A percentile compares a stretch with the other conserved stretches of the same genome.
Conservation (phyloP, 2,329 filamentous ascomycete genomes). For the Sarocladium brachiariae region DNA sequence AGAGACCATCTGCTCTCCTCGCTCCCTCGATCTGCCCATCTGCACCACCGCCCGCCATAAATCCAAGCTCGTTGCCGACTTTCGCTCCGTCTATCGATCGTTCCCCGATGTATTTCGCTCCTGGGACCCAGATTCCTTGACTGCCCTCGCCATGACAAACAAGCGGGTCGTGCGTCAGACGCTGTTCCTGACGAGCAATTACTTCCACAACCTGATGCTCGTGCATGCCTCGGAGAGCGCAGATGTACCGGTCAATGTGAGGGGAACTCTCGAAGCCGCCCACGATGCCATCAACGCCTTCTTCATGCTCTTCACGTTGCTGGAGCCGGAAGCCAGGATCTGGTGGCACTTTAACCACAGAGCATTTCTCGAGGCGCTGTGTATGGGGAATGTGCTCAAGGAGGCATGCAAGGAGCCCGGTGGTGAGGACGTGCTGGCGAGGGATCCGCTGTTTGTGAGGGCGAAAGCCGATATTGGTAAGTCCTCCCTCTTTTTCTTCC, state of each 20-base stretch:
- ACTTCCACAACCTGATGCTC: slow-evolving; percentile 76
- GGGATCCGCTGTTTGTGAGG: slow-evolving; percentile 53
- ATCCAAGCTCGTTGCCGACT: slow-evolving; percentile 61
- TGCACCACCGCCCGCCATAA: slow-evolving; percentile 63
- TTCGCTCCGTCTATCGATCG: slow-evolving; percentile 63
- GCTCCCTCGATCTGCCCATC: slow-evolving; percentile 67
- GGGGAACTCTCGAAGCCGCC: slow-evolving; percentile 66
- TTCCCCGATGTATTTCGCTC: slow-evolving; percentile 66
- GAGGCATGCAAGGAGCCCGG: slow-evolving; percentile 41
- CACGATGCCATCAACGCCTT: slow-evolving; percentile 69
- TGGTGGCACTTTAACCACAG: slow-evolving; percentile 85
- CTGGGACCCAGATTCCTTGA: slow-evolving; percentile 56
- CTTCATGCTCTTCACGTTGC: slow-evolving; percentile 63
- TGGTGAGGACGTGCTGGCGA: slow-evolving; percentile 37
- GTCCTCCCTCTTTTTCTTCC: slow-evolving; percentile 20
- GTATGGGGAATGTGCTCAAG: slow-evolving; percentile 54
- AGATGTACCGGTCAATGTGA: slow-evolving; percentile 57
- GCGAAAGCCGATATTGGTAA: slow-evolving; percentile 55
- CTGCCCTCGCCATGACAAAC: slow-evolving; percentile 48
- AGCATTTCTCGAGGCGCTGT: slow-evolving; percentile 69
- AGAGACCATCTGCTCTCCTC: slow-evolving; percentile 66
- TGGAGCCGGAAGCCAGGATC: slow-evolving; percentile 65
- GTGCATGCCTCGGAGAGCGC: slow-evolving; percentile 65
- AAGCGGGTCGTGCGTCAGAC: slow-evolving; percentile 67
- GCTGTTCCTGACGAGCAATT: slow-evolving; percentile 73